These are phyloP conservation scores for Physcomitrium patens DNA, from an alignment of 225 moss, liverwort and hornwort species.

Conservation along the genomic window DNA sequence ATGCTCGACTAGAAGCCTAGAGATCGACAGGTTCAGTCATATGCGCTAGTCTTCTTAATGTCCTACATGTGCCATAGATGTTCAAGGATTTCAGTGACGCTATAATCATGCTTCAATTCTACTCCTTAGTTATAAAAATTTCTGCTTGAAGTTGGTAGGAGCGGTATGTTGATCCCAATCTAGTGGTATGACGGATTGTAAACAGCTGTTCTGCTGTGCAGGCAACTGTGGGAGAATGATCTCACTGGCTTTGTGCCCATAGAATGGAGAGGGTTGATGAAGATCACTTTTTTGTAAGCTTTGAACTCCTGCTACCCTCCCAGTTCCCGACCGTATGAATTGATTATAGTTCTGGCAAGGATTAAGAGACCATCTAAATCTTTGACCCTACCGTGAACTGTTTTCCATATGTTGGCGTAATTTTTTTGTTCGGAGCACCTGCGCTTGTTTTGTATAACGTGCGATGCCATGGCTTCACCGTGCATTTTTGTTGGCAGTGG, in stretches of 20 bases:
- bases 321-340: not conserved
- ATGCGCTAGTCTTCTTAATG: too few relatives aligned
- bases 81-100: not conserved
- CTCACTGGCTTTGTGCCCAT: constrained; percentile 47
- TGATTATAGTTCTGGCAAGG: not conserved
- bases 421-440: not conserved
- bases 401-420: not conserved
- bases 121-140: not conserved
- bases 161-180: not conserved
- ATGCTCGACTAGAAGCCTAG: too few relatives aligned
- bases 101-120: not conserved
- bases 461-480: not conserved
- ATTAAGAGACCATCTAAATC: not conserved
- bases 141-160: not conserved
- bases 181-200: not conserved
- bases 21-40: too few relatives aligned
- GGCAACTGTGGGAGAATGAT: constrained; percentile 54
- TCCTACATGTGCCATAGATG: not conserved
- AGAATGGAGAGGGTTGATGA: constrained; percentile 36
- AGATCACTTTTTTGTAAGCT: constrained; percentile 48
- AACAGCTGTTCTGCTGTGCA: constrained; percentile 26
- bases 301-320: not conserved
- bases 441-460: not conserved
- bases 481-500: constrained; percentile 42
- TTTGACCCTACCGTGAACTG: not conserved